A percentile compares a stretch with the other conserved stretches of the same genome.
These are phyloP conservation scores for Pyrenopolyporus hunteri DNA, from an alignment of 495 filamentous ascomycete species.

Conservation along the genomic window DNA sequence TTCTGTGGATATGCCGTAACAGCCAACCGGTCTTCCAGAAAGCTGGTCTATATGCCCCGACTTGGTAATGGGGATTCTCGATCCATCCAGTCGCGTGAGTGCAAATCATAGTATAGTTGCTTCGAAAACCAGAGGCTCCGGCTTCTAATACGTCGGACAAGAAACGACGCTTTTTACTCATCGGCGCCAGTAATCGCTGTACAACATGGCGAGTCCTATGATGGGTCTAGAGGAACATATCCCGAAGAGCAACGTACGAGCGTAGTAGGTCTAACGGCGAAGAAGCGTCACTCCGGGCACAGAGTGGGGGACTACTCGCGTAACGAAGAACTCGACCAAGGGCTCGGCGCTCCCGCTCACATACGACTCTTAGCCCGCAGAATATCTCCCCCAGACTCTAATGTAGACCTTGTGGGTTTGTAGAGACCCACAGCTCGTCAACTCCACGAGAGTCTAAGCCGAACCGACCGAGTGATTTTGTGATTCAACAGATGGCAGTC, in stretches of 20 bases:
- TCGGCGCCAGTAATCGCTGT: slow-evolving; percentile 25
- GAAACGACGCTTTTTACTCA: background rate
- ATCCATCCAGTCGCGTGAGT: slow-evolving; percentile 15
- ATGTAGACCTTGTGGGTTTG: slow-evolving; percentile 8
- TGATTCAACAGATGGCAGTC: background rate
- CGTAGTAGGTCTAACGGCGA: background rate
- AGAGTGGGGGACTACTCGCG: slow-evolving; percentile 19
- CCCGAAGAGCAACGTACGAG: slow-evolving; percentile 6
- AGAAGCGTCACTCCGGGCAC: slow-evolving; percentile 2
- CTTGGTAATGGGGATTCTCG: slow-evolving; percentile 8
- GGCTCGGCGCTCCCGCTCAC: no score
- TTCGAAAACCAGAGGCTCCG: slow-evolving; percentile 1
- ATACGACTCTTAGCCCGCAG: slow-evolving; percentile 8
- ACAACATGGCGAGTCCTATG: slow-evolving; percentile 28
- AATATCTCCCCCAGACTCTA: background rate
- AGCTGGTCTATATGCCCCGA: slow-evolving; percentile 10
- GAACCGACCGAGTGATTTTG: slow-evolving; percentile 10
- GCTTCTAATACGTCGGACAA: slow-evolving; percentile 4
- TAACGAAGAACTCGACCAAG: slow-evolving; percentile 6
- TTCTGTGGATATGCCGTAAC: slow-evolving; percentile 3
- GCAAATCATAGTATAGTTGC: slow-evolving; percentile 16
- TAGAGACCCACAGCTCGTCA: background rate
- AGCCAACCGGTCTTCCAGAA: slow-evolving; percentile 16
- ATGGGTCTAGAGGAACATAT: slow-evolving; percentile 15
- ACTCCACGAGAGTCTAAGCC: slow-evolving; percentile 2